A percentile compares a stretch with the other conserved stretches of the same genome.
phyloP scores from a whole-genome alignment of 768 basidiomycete genomes.

The Boletellus ananas region DNA sequence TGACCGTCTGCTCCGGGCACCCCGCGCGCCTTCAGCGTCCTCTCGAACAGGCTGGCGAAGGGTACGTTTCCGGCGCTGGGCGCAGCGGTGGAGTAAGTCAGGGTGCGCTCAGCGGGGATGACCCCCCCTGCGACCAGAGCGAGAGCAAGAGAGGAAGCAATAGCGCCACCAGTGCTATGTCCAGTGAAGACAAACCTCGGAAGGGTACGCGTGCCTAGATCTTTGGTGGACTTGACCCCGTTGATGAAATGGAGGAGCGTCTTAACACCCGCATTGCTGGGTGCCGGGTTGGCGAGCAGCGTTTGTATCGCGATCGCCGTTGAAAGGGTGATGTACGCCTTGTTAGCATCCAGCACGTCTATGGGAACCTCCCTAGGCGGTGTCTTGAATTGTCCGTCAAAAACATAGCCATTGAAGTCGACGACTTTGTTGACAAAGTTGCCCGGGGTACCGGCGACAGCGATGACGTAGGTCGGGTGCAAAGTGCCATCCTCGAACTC shows the following conservation, averaged over 20 bases:
- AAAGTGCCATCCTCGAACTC: slow-evolving; percentile 4
- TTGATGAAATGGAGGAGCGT: slow-evolving; percentile 5
- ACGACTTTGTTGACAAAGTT: background rate
- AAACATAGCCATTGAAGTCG: slow-evolving; percentile 3
- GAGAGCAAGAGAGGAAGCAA: slow-evolving; percentile 6
- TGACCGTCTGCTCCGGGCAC: background rate
- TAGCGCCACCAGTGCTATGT: slow-evolving; percentile 1
- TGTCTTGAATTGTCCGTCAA: background rate
- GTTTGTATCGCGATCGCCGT: background rate
- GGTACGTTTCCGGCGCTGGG: slow-evolving; percentile 6
- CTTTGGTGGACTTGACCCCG: background rate
- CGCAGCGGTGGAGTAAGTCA: slow-evolving; percentile 3
- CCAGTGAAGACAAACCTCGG: slow-evolving; percentile 10
- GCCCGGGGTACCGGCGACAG: background rate
- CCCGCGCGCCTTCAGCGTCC: background rate
- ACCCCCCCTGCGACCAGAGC: slow-evolving; percentile 1
- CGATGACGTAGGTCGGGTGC: slow-evolving; percentile 9
- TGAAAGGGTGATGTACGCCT: background rate
- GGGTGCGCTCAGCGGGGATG: background rate
- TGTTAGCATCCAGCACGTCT: background rate
- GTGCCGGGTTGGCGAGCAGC: slow-evolving; percentile 2
- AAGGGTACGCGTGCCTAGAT: background rate
- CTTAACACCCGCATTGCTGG: background rate
- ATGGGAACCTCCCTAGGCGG: background rate
- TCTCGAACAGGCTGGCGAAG: slow-evolving; percentile 3